phyloP scores from a whole-genome alignment of 306 rosid genomes.

The Rosa multiflora region DNA sequence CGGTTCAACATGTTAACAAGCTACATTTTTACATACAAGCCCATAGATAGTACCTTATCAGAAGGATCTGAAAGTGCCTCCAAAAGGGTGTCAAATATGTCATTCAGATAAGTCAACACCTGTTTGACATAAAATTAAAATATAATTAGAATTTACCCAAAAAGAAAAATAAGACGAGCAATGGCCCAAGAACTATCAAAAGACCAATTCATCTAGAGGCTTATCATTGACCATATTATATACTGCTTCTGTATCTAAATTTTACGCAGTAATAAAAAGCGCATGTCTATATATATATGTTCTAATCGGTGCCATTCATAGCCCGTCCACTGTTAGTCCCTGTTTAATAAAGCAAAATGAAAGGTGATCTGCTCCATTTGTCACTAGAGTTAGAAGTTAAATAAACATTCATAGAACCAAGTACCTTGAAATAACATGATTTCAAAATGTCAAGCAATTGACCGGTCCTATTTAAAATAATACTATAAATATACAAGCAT shows the following conservation, averaged over 20 bases:
- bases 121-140: constrained; percentile 40
- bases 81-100: constrained; percentile 80
- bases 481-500: not conserved
- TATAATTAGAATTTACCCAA: not conserved
- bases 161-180: not conserved
- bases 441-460: not conserved
- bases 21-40: not conserved
- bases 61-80: constrained; percentile 87
- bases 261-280: not conserved
- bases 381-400: not conserved
- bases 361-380: not conserved
- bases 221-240: not conserved
- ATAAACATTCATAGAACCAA: not conserved
- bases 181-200: not conserved
- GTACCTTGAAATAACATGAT: not conserved
- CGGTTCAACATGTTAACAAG: constrained; percentile 3
- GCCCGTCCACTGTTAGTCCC: not conserved
- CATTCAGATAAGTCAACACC: constrained; percentile 73
- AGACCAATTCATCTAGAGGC: not conserved
- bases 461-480: not conserved
- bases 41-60: constrained; percentile 58
- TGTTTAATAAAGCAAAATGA: not conserved
- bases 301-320: not conserved
- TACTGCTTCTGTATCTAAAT: not conserved
- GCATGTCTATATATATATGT: not conserved